phyloP scores from a whole-genome alignment of 2,329 filamentous ascomycete species.

The Aspergillus phoenicis region DNA sequence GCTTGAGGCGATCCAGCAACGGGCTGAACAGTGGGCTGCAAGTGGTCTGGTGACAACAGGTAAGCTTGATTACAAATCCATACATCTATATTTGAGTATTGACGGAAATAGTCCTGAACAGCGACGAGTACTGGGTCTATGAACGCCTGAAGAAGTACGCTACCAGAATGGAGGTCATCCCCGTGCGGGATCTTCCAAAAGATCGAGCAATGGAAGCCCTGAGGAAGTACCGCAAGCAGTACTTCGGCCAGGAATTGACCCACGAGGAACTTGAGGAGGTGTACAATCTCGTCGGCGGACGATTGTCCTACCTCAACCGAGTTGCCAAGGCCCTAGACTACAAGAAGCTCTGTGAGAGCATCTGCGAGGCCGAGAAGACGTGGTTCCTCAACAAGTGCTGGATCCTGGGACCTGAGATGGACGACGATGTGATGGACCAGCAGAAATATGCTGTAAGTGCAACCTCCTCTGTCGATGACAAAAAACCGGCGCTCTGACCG shows the following conservation, averaged over 20 bases:
- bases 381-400: conserved; percentile 81
- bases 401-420: conserved; percentile 75
- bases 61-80: conserved; percentile 21
- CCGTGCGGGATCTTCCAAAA: conserved; percentile 81
- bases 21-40: conserved; percentile 95
- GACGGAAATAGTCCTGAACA: conserved; percentile 76
- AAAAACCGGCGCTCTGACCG: conserved; percentile 18
- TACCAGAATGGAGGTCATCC: conserved; percentile 91
- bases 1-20: conserved; percentile 90
- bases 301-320: conserved; percentile 82
- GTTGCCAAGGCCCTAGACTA: conserved; percentile 87
- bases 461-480: not conserved
- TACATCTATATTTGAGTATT: not conserved
- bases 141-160: conserved; percentile 90
- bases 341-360: conserved; percentile 72
- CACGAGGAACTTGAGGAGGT: conserved; percentile 68
- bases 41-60: conserved; percentile 78
- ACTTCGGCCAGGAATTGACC: conserved; percentile 64
- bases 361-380: conserved; percentile 70
- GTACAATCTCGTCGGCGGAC: conserved; percentile 83
- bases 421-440: conserved; percentile 98
- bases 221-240: conserved; percentile 75
- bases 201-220: conserved; percentile 75
- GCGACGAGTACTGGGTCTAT: conserved; percentile 98
- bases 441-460: conserved; percentile 85